phyloP scores from a whole-genome alignment of 1,139 yeast species.

The Geotrichum restrictum region DNA sequence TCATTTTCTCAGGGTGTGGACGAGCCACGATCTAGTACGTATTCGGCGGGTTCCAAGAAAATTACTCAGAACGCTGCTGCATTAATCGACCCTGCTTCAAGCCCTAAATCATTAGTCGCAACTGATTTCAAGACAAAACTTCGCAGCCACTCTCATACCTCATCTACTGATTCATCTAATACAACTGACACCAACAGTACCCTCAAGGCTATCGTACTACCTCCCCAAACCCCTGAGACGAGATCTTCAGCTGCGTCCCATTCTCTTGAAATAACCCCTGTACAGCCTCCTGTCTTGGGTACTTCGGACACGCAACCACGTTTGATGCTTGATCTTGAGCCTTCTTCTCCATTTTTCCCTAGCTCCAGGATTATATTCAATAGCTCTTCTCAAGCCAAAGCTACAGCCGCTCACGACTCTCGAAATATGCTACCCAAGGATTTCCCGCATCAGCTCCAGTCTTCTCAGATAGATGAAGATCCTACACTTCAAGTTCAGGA shows the following conservation, averaged over 20 bases:
- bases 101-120: not conserved
- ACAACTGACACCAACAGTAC: slow-evolving; percentile 9
- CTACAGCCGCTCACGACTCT: no score
- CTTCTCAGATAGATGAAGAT: no score
- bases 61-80: not conserved
- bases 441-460: no score
- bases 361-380: not conserved
- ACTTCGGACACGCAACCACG: not conserved
- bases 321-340: slow-evolving; percentile 15
- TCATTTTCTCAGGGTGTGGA: not conserved
- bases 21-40: not conserved
- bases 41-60: no score
- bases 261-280: not conserved
- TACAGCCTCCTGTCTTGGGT: not conserved
- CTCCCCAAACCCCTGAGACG: slow-evolving; percentile 6
- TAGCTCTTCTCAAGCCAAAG: no score
- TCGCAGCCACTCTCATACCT: slow-evolving; percentile 4
- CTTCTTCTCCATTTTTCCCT: slow-evolving; percentile 14
- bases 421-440: no score
- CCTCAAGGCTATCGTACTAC: not conserved
- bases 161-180: slow-evolving; percentile 1
- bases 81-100: not conserved
- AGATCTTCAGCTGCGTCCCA: not conserved
- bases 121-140: not conserved
- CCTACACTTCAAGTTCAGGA: no score